A percentile compares a stretch with the other conserved stretches of the same genome.
These are phyloP conservation scores for Sedum album DNA, from an alignment of 164 flowering plant species.

Conservation along the genomic window DNA sequence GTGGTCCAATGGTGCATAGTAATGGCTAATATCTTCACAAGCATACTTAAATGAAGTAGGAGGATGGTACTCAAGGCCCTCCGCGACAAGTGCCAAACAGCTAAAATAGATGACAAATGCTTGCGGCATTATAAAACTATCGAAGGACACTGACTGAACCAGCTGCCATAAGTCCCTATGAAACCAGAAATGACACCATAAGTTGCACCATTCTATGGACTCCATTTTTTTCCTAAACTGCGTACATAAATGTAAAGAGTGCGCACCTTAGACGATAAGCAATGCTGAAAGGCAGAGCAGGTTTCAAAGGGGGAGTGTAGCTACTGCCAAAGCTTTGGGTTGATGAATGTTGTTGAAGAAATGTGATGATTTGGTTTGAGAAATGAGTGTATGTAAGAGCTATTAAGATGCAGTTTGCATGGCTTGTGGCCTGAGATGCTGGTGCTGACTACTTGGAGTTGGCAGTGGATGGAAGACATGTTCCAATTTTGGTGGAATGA, in stretches of 20 bases:
- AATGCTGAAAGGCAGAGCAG: not conserved
- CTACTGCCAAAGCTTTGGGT: not conserved
- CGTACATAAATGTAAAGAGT: not conserved
- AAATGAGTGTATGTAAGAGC: not conserved
- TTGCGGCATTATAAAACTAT: not conserved
- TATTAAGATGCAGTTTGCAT: not conserved
- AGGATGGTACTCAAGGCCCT: slow-evolving; percentile 6
- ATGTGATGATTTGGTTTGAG: not conserved
- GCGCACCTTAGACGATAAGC: not conserved
- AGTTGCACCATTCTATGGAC: not conserved
- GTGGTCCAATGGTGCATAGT: not conserved
- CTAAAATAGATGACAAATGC: not conserved
- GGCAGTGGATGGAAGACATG: not conserved
- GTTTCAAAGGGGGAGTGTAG: not conserved
- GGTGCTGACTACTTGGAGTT: not conserved
- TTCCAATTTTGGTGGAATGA: not conserved
- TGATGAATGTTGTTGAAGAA: not conserved
- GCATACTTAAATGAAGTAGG: not conserved
- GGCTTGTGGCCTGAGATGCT: not conserved
- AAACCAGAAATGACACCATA: not conserved
- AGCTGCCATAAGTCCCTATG: not conserved
- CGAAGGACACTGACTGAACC: not conserved
- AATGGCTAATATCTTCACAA: slow-evolving; percentile 2
- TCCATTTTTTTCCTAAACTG: not conserved
- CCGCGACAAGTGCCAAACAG: not conserved